Evolutionary conservation across 108 stramenopile species (phyloP).

Genomic region (Discostella stelligeroides): DNA sequence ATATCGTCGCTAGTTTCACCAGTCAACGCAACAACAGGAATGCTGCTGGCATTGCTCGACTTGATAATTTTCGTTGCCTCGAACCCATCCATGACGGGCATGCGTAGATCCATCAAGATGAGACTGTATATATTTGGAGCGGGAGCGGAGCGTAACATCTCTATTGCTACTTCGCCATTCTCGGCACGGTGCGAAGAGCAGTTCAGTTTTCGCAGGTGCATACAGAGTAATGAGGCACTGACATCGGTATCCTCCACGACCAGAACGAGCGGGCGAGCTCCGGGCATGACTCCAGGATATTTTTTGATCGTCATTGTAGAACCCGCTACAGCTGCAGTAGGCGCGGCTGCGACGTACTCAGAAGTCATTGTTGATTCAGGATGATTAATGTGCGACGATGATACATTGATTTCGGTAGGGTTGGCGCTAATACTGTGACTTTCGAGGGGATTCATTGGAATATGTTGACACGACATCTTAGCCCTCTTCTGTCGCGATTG

Average conservation of each 20-base stretch:
- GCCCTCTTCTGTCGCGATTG: conserved; percentile 9
- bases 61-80: conserved; percentile 54
- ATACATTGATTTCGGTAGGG: neutral
- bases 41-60: conserved; percentile 21
- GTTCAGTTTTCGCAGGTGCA: conserved; percentile 34
- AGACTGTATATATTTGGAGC: conserved; percentile 39
- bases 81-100: conserved; percentile 79
- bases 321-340: neutral
- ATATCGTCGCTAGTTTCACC: conserved; percentile 41
- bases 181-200: conserved; percentile 45
- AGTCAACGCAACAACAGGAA: conserved; percentile 52
- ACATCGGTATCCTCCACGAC: conserved; percentile 62
- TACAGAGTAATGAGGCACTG: conserved; percentile 41
- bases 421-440: neutral
- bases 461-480: conserved; percentile 5
- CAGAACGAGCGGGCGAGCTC: conserved; percentile 46
- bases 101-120: conserved; percentile 72
- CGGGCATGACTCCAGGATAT: conserved; percentile 41
- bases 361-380: neutral
- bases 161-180: conserved; percentile 59
- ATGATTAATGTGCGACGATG: neutral
- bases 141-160: conserved; percentile 46
- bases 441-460: conserved; percentile 2
- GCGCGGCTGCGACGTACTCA: neutral
- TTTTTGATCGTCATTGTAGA: conserved; percentile 3